These are phyloP conservation scores for Eucalyptus sp. DNA, from an alignment of 345 rosid species.

Conservation along the genomic window DNA sequence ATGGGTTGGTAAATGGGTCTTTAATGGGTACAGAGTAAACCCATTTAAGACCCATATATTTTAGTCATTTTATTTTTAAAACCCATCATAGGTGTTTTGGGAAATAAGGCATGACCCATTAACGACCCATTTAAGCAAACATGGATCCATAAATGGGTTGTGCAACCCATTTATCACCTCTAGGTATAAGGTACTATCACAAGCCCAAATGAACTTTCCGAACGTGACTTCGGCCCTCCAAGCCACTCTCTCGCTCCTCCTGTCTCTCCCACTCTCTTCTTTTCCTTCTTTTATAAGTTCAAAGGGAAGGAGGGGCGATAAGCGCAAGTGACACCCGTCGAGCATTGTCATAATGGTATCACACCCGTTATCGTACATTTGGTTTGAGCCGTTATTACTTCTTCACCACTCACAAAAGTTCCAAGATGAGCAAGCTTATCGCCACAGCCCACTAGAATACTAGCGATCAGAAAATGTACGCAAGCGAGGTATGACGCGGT, in stretches of 20 bases:
- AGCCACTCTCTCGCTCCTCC: neutral
- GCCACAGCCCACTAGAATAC: neutral
- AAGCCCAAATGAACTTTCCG: neutral
- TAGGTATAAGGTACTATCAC: no score
- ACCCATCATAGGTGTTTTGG: no score
- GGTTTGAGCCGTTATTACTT: neutral
- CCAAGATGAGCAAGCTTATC: neutral
- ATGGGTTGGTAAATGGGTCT: no score
- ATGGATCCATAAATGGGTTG: no score
- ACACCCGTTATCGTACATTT: neutral
- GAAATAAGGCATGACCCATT: no score
- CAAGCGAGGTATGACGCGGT: neutral
- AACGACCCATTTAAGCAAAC: no score
- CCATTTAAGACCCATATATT: no score
- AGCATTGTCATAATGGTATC: neutral
- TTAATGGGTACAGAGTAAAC: no score
- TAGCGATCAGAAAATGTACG: neutral
- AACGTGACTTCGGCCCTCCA: neutral
- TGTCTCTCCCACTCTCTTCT: neutral
- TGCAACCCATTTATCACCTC: no score
- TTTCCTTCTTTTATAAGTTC: neutral
- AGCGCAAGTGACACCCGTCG: neutral
- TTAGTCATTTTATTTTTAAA: no score
- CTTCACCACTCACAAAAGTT: neutral
- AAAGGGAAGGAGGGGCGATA: neutral